Base-by-base conservation (phyloP, 805 yeast species). In the Candida coleopterorum region DNA sequence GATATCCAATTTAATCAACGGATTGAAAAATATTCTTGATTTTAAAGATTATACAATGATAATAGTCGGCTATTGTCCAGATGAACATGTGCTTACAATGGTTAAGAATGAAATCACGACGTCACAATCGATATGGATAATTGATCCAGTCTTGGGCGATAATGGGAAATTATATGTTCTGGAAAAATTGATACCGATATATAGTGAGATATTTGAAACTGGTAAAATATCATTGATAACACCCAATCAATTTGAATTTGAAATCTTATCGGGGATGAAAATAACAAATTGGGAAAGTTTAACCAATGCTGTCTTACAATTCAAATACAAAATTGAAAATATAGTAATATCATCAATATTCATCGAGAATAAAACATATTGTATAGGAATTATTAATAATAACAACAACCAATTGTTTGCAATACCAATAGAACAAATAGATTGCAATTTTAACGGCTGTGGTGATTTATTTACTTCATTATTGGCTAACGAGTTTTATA, bases 71-170 rank as follows among this genome's bases (percentile, higher is more conserved):
- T 90, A 90, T 52, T 65, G 80, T 6, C 89, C 95, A 4, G 70
- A 72, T 34, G 74, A 70, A 3, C 77, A 69, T 23, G 75, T 76
- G 4, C 62, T 87, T 33, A 50, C 59, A 26, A 68, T 70, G 0
- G 70, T 85, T 0, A 70, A 69, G 26, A 52, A 65, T 10, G 47
- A 55, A 30, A 53, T 78, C 2, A 64, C 71, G 41, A 21, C 7
- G 16, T 2, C 14, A 10, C 60, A 32, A 51, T 46, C 29, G 34
- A 20, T 16, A 12, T 78, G 90, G 79, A 69, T 89, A 4, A 55
- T 90, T 34, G 97, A 90, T 55, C 97, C 97, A 1, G 93, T 90
- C 1, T 61, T 90, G 55, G 97, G 97, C 9, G 97, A 90, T 53
- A 81, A 86, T 48, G 96, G 96, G 1, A 71, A 66, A 39, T 58